Conservation (phyloP, 1,284 basidiomycete species). For the Nidula niveotomentosa region DNA sequence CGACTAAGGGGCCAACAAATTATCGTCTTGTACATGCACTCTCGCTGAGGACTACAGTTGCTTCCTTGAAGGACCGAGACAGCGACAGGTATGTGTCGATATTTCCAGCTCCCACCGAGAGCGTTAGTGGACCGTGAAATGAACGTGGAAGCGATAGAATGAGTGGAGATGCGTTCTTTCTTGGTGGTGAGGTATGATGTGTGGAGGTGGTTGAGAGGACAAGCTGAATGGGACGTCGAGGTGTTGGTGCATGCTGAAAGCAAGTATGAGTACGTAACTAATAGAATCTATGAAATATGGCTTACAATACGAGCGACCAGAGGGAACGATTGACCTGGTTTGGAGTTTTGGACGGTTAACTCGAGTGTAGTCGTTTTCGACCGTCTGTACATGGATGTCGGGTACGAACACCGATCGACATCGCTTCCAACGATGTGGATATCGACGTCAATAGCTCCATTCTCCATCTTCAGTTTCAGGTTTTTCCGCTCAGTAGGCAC, state of each 20-base stretch:
- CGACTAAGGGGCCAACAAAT: not conserved
- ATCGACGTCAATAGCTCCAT: not conserved
- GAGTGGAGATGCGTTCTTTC: not conserved
- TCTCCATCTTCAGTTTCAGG: not conserved
- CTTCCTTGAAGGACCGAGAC: not conserved
- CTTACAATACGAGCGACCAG: too few relatives aligned
- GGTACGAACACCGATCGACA: too few relatives aligned
- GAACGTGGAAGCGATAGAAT: not conserved
- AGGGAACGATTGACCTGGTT: too few relatives aligned
- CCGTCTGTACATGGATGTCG: too few relatives aligned
- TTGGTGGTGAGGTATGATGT: not conserved
- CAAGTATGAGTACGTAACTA: not conserved
- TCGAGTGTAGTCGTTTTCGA: too few relatives aligned
- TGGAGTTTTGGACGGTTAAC: too few relatives aligned
- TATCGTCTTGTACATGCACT: not conserved
- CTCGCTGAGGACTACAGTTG: not conserved
- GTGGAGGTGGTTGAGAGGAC: not conserved
- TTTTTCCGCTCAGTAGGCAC: not conserved
- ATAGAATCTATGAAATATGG: too few relatives aligned
- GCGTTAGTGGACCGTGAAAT: not conserved
- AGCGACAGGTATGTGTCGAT: not conserved
- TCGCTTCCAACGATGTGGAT: not conserved
- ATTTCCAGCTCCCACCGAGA: not conserved
- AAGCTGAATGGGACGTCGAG: not conserved
- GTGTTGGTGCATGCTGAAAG: not conserved